Conservation (phyloP, 176 grass and related monocot species). For the Hyparrhenia diplandra region DNA sequence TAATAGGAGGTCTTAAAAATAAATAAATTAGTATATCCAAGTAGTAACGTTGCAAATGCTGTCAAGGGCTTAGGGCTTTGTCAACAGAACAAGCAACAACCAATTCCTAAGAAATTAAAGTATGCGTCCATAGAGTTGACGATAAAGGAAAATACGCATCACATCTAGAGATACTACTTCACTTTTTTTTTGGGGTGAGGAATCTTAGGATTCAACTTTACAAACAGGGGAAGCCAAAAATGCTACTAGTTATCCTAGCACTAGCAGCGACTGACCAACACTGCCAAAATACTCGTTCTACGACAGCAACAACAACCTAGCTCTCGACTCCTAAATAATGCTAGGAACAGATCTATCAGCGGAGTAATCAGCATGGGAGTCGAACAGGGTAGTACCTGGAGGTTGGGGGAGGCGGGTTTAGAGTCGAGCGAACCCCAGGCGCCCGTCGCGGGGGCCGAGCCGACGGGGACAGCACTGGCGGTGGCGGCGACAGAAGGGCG, state of each 20-base stretch:
- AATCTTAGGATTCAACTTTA: not conserved
- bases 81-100: not conserved
- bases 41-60: not conserved
- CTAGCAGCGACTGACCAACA: not conserved
- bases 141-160: not conserved
- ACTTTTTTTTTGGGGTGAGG: not conserved
- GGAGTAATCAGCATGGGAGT: not conserved
- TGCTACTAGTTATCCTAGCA: not conserved
- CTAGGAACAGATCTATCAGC: conserved; percentile 31
- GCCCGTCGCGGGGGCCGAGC: not conserved
- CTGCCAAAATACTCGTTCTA: not conserved
- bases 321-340: not conserved
- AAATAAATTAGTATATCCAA: conserved; percentile 8
- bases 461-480: not conserved
- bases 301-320: not conserved
- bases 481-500: conserved; percentile 17
- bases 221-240: not conserved
- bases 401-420: conserved; percentile 32
- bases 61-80: not conserved
- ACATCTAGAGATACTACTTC: not conserved
- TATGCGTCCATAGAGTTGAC: not conserved
- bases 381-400: conserved; percentile 26
- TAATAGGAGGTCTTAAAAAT: not conserved
- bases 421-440: conserved; percentile 43
- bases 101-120: not conserved